phyloP scores from a whole-genome alignment of 352 stramenopile genomes.

The Globisporangium emineosum region DNA sequence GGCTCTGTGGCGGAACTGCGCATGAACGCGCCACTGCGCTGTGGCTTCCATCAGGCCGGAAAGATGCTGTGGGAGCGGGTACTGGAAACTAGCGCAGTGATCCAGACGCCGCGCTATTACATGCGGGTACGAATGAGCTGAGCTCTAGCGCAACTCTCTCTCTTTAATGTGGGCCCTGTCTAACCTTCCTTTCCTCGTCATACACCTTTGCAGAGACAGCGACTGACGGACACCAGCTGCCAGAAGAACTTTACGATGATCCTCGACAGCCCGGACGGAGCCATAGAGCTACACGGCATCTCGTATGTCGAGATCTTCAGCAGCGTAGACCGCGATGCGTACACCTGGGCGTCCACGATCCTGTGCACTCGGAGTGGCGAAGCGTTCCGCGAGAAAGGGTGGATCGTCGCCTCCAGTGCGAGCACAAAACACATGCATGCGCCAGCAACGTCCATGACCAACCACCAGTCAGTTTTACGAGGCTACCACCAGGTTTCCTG shows the following conservation, averaged over 20 bases:
- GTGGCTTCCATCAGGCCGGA: background rate
- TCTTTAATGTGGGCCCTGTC: background rate
- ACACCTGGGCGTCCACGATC: slow-evolving; percentile 8
- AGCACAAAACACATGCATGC: no score
- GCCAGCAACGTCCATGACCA: no score
- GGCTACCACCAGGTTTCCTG: background rate
- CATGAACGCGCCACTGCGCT: slow-evolving; percentile 1
- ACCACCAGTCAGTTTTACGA: background rate
- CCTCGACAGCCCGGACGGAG: background rate
- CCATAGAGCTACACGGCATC: slow-evolving; percentile 5
- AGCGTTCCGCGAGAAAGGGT: slow-evolving; percentile 9
- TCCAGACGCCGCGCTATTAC: slow-evolving; percentile 4
- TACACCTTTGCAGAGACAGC: background rate
- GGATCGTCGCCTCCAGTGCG: background rate
- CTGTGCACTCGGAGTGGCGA: background rate
- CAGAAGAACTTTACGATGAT: slow-evolving; percentile 4
- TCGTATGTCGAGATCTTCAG: slow-evolving; percentile 8
- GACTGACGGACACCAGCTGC: background rate
- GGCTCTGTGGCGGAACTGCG: slow-evolving; percentile 2
- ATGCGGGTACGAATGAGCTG: slow-evolving; percentile 4
- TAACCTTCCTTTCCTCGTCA: background rate
- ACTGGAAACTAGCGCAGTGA: background rate
- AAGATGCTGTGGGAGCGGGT: slow-evolving; percentile 5
- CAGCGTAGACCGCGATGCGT: background rate
- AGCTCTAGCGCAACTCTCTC: no score